Conservation (phyloP, 1,284 basidiomycete species). For the Rhodofomes roseus region DNA sequence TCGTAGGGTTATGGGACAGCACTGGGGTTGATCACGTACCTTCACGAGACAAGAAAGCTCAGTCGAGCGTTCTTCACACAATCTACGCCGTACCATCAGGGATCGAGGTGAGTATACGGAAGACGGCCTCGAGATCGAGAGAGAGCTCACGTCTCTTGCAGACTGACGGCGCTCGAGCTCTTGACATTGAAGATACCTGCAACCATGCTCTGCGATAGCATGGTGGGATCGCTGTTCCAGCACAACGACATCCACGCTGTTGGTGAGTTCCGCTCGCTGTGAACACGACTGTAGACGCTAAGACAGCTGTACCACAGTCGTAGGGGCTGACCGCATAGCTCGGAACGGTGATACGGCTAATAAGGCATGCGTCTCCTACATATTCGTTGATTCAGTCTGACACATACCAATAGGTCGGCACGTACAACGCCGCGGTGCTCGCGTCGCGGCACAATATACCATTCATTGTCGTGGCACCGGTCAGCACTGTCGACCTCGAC, state of each 20-base stretch:
- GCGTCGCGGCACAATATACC: slow-evolving; percentile 83
- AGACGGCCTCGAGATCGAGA: background rate
- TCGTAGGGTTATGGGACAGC: slow-evolving; percentile 89
- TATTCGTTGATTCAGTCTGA: background rate
- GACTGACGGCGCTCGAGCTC: slow-evolving; percentile 85
- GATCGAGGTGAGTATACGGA: slow-evolving; percentile 52
- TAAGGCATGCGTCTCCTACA: slow-evolving; percentile 49
- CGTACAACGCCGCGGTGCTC: slow-evolving; percentile 87
- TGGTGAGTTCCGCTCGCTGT: slow-evolving; percentile 42
- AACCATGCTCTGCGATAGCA: slow-evolving; percentile 94
- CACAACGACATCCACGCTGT: slow-evolving; percentile 85
- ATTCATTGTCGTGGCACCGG: slow-evolving; percentile 87
- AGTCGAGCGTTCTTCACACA: slow-evolving; percentile 87
- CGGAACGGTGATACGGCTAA: slow-evolving; percentile 92
- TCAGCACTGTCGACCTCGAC: slow-evolving; percentile 84
- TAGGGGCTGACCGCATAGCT: slow-evolving; percentile 85
- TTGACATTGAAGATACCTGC: slow-evolving; percentile 78
- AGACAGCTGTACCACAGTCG: too few relatives aligned
- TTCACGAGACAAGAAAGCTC: slow-evolving; percentile 75
- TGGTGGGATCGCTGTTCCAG: slow-evolving; percentile 91
- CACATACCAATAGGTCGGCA: slow-evolving; percentile 60
- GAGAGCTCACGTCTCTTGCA: slow-evolving; percentile 21
- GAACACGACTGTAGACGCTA: background rate
- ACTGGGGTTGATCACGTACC: slow-evolving; percentile 86
- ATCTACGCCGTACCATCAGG: slow-evolving; percentile 92